A percentile compares a stretch with the other conserved stretches of the same genome.
Conservation (phyloP, 2,329 filamentous ascomycete genomes). For the Penicillium sp. region DNA sequence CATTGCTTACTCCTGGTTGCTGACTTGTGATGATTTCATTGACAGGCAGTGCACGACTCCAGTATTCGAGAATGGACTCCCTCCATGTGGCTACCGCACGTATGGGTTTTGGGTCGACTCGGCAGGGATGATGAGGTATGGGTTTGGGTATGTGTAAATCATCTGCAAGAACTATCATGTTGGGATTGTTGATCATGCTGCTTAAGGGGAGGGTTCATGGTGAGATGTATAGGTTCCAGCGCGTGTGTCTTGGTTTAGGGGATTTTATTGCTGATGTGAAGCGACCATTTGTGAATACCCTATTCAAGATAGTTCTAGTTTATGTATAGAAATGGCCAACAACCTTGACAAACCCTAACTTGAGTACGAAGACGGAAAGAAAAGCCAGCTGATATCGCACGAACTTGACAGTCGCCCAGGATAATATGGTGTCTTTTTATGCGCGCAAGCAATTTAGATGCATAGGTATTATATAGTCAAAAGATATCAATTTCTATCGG, state of each 20-base stretch:
- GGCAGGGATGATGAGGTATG: background rate
- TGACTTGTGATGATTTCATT: background rate
- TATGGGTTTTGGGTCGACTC: background rate
- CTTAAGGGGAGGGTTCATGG: background rate
- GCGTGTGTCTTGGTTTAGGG: background rate
- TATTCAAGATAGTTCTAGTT: no score
- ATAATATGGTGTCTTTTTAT: no score
- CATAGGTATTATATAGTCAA: no score
- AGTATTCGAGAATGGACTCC: background rate
- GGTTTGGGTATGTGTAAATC: background rate
- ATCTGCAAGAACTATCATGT: background rate
- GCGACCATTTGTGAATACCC: background rate
- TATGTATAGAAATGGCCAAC: no score
- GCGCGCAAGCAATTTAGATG: no score
- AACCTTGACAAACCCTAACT: no score
- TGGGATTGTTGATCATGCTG: background rate
- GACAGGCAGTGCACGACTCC: background rate
- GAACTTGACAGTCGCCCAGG: no score
- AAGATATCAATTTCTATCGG: no score
- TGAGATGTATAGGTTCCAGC: background rate
- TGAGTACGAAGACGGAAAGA: no score
- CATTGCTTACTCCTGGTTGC: background rate
- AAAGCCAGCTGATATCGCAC: no score
- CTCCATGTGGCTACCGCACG: background rate
- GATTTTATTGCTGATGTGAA: background rate